These are phyloP conservation scores for Fusarium verrucosum DNA, from an alignment of 2,329 filamentous ascomycete species.

Conservation along the genomic window DNA sequence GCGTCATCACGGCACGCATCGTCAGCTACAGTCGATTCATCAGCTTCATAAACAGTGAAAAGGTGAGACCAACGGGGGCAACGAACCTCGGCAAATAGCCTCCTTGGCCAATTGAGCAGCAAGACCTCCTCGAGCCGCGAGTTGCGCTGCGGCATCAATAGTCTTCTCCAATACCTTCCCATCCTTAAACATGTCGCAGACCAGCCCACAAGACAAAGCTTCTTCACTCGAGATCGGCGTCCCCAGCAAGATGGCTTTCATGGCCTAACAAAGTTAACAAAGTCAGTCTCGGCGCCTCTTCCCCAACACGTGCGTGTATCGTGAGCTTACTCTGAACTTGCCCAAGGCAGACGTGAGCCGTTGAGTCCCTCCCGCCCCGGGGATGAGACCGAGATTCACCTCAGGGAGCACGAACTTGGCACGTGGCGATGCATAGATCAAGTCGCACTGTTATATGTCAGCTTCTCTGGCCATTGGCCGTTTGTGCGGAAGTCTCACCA, in stretches of 20 bases:
- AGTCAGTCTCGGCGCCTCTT: conserved; percentile 6
- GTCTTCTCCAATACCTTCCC: conserved; percentile 38
- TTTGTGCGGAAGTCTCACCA: conserved; percentile 42
- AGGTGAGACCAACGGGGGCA: neutral
- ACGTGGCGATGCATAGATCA: conserved; percentile 48
- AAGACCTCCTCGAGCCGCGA: conserved; percentile 4
- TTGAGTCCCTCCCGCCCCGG: conserved; percentile 51
- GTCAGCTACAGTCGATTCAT: conserved; percentile 28
- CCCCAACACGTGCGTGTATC: neutral
- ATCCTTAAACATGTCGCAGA: conserved; percentile 38
- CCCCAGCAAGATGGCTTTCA: conserved; percentile 44
- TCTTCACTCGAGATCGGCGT: conserved; percentile 42
- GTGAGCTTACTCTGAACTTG: conserved; percentile 48
- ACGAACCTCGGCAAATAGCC: conserved; percentile 45
- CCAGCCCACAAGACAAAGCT: conserved; percentile 16
- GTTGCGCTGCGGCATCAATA: conserved; percentile 36
- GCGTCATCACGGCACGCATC: conserved; percentile 45
- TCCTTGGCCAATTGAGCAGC: conserved; percentile 45
- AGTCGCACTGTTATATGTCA: conserved; percentile 45
- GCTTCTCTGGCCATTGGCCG: neutral
- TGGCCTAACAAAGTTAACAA: conserved; percentile 38
- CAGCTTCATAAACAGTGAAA: neutral
- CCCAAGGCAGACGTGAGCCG: conserved; percentile 49
- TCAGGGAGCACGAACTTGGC: conserved; percentile 51
- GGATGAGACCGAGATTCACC: conserved; percentile 51